Conservation (phyloP, 345 rosid genomes). For the Cardiospermum halicacabum region DNA sequence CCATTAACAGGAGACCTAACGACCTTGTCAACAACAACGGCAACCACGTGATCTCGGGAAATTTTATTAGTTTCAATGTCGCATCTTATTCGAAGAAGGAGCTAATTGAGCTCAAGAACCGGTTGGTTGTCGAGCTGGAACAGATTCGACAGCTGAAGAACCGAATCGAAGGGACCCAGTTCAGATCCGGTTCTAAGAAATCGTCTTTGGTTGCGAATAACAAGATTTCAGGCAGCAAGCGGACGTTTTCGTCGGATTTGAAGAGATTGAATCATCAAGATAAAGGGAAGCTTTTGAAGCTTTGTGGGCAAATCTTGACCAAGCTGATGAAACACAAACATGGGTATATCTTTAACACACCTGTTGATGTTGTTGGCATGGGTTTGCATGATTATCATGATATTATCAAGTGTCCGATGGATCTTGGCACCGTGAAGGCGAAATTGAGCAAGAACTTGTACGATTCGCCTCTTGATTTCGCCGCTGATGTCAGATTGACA, state of each 20-base stretch:
- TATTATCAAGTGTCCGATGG: slow-evolving; percentile 69
- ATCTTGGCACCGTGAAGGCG: slow-evolving; percentile 66
- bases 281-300: slow-evolving; percentile 39
- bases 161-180: slow-evolving; percentile 42
- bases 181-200: slow-evolving; percentile 42
- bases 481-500: slow-evolving; percentile 66
- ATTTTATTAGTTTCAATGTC: slow-evolving; percentile 28
- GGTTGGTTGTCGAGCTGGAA: slow-evolving; percentile 57
- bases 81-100: slow-evolving; percentile 37
- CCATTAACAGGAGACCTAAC: slow-evolving; percentile 36
- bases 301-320: slow-evolving; percentile 51
- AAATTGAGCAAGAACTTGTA: slow-evolving; percentile 46
- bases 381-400: slow-evolving; percentile 58
- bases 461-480: slow-evolving; percentile 52
- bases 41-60: slow-evolving; percentile 1
- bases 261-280: slow-evolving; percentile 34
- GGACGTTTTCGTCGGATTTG: slow-evolving; percentile 29
- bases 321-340: slow-evolving; percentile 70
- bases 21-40: slow-evolving; percentile 27
- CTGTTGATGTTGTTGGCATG: slow-evolving; percentile 59
- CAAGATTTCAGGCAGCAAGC: slow-evolving; percentile 44
- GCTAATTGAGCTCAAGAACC: slow-evolving; percentile 51
- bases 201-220: slow-evolving; percentile 21
- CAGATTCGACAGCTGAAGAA: slow-evolving; percentile 56
- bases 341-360: slow-evolving; percentile 55